A percentile compares a stretch with the other conserved stretches of the same genome.
Conservation (phyloP, 805 yeast species). For the Metschnikowia picachoensis region DNA sequence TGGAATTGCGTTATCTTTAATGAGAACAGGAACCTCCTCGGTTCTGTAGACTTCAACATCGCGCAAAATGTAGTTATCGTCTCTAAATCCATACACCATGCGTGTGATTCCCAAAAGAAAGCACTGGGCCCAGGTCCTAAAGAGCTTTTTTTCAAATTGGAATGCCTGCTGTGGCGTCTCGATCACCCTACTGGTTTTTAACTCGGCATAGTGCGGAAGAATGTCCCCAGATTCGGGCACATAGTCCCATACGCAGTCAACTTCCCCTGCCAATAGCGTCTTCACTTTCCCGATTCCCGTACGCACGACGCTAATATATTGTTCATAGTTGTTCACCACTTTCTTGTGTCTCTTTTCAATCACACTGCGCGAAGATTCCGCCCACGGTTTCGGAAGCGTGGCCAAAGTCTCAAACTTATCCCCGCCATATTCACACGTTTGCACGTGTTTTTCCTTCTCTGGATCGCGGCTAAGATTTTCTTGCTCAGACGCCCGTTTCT, state of each 20-base stretch:
- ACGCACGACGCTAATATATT: constrained; percentile 74
- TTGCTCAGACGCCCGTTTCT: constrained; percentile 23
- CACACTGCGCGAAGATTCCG: constrained; percentile 55
- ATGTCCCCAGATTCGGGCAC: constrained; percentile 49
- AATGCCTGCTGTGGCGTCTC: constrained; percentile 53
- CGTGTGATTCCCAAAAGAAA: constrained; percentile 82
- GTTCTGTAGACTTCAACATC: constrained; percentile 74
- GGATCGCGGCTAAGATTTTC: constrained; percentile 9
- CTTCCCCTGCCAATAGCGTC: constrained; percentile 80
- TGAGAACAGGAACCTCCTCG: constrained; percentile 68
- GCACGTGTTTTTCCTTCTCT: constrained; percentile 28
- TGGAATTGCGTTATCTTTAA: constrained; percentile 49
- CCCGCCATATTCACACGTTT: constrained; percentile 56
- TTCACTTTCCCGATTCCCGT: constrained; percentile 77
- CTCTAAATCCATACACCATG: constrained; percentile 83
- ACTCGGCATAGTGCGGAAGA: constrained; percentile 74
- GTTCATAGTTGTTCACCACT: constrained; percentile 67
- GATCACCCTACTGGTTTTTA: constrained; percentile 67
- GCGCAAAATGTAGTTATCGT: constrained; percentile 58
- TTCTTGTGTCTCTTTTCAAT: constrained; percentile 64
- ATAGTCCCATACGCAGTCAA: constrained; percentile 86
- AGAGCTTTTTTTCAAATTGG: constrained; percentile 70
- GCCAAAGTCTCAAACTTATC: constrained; percentile 83
- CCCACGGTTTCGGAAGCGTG: constrained; percentile 75
- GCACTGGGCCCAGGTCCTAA: constrained; percentile 89